phyloP scores from a whole-genome alignment of 331 rosid species.

The Acacia concinna region DNA sequence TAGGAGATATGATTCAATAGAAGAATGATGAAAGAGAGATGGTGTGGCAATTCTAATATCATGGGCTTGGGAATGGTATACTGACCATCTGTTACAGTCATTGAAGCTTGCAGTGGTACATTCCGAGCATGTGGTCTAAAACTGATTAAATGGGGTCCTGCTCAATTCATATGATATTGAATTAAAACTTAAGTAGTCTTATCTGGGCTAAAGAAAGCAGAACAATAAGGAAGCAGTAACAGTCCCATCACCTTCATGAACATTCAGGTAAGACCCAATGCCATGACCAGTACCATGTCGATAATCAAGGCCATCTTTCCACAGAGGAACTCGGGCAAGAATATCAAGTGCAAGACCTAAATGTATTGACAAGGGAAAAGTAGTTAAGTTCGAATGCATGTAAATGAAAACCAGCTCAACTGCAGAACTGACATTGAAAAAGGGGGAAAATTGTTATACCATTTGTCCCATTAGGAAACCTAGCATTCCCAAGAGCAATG shows the following conservation, averaged over 20 bases:
- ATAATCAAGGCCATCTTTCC: slow-evolving; percentile 97
- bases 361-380: slow-evolving; percentile 19
- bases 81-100: slow-evolving; percentile 97
- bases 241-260: slow-evolving; percentile 79
- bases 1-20: not conserved
- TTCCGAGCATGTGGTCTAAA: slow-evolving; percentile 85
- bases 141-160: slow-evolving; percentile 98
- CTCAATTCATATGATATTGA: slow-evolving; percentile 26
- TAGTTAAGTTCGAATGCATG: slow-evolving; percentile 2
- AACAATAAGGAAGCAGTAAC: slow-evolving; percentile 25
- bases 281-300: slow-evolving; percentile 99
- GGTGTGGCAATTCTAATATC: not conserved
- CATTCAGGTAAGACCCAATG: slow-evolving; percentile 93
- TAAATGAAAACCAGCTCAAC: slow-evolving; percentile 19
- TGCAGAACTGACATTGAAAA: not conserved
- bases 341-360: slow-evolving; percentile 82
- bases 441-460: slow-evolving; percentile 47
- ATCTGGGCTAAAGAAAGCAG: not conserved
- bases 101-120: slow-evolving; percentile 85
- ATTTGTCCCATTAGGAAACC: slow-evolving; percentile 92
- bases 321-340: slow-evolving; percentile 92
- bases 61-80: slow-evolving; percentile 17
- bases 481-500: slow-evolving; percentile 85
- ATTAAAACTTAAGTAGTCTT: slow-evolving; percentile 10
- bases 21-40: slow-evolving; percentile 15